Conservation (phyloP, 140 eudicot species). For the Senecio squalidus region DNA sequence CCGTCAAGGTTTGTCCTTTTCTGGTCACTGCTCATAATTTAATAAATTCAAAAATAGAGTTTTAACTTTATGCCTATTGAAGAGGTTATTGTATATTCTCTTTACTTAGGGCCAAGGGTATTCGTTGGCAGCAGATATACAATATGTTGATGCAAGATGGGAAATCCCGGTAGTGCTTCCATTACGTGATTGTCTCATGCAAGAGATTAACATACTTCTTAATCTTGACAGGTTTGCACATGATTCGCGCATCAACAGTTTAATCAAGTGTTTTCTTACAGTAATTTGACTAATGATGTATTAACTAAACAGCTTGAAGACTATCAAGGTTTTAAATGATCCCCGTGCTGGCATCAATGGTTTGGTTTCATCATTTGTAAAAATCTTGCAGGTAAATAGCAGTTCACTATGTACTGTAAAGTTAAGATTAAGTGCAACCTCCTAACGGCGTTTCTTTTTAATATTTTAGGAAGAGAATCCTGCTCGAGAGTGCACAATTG, state of each 20-base stretch:
- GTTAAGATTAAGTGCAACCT: neutral
- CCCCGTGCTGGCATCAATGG: slow-evolving; percentile 75
- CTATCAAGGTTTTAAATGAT: slow-evolving; percentile 37
- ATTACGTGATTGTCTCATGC: slow-evolving; percentile 76
- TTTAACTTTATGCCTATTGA: too few relatives aligned
- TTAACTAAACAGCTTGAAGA: slow-evolving; percentile 75
- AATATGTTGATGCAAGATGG: slow-evolving; percentile 97
- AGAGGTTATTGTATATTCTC: neutral
- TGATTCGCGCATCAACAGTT: neutral
- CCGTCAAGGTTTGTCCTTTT: slow-evolving; percentile 67
- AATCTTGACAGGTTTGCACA: slow-evolving; percentile 73
- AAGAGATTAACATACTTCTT: slow-evolving; percentile 76
- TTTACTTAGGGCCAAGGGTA: slow-evolving; percentile 75
- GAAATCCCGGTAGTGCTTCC: slow-evolving; percentile 85
- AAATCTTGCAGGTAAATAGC: slow-evolving; percentile 70
- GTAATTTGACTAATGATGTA: slow-evolving; percentile 17
- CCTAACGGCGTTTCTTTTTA: neutral
- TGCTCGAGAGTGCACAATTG: slow-evolving; percentile 90
- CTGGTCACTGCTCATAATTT: neutral
- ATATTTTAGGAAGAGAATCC: slow-evolving; percentile 84
- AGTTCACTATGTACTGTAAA: neutral
- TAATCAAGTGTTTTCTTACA: neutral
- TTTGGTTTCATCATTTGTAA: slow-evolving; percentile 76
- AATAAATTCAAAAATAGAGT: neutral
- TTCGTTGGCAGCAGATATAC: slow-evolving; percentile 98